Percentiles rank a stretch among this genome's conserved stretches.
Conservation (phyloP, 2,329 filamentous ascomycete species). For the Sporothrix inflata region DNA sequence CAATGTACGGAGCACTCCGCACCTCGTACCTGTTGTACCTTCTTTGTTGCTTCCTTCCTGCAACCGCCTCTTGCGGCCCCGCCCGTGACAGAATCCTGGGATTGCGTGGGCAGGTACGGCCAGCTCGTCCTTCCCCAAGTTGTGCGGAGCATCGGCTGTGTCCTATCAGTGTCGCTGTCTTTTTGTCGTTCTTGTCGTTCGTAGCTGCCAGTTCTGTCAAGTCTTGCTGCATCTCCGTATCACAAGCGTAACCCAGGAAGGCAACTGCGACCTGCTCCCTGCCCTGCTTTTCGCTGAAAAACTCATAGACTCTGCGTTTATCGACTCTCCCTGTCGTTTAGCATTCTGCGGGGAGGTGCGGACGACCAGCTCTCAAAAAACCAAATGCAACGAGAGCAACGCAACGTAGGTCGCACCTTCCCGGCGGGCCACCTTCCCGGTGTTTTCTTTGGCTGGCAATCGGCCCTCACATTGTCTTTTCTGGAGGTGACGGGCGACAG, state of each 20-base stretch:
- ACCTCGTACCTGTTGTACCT: background rate
- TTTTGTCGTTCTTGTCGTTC: background rate
- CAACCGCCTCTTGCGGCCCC: constrained; percentile 22
- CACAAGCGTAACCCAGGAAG: constrained; percentile 20
- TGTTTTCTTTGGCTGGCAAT: background rate
- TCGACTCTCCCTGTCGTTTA: background rate
- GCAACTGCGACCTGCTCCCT: constrained; percentile 3
- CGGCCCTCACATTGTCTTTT: background rate
- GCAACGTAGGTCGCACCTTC: constrained; percentile 18
- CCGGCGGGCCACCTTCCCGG: constrained; percentile 26
- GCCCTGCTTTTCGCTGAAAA: background rate
- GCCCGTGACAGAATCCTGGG: constrained; percentile 29
- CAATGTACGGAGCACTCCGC: no score
- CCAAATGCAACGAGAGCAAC: constrained; percentile 1
- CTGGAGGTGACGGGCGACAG: constrained; percentile 3
- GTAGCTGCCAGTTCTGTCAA: constrained; percentile 22
- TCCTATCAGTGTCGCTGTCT: constrained; percentile 6
- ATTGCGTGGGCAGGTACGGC: constrained; percentile 4
- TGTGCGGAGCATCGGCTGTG: constrained; percentile 3
- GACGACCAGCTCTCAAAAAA: background rate
- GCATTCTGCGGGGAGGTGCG: constrained; percentile 6
- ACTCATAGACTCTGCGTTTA: background rate
- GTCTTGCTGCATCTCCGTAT: constrained; percentile 10
- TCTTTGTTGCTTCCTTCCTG: constrained; percentile 4
- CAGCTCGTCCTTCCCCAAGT: background rate